Evolutionary conservation across 202 grass and related monocot species (phyloP).

Genomic region (Schoenoplectus triqueter): DNA sequence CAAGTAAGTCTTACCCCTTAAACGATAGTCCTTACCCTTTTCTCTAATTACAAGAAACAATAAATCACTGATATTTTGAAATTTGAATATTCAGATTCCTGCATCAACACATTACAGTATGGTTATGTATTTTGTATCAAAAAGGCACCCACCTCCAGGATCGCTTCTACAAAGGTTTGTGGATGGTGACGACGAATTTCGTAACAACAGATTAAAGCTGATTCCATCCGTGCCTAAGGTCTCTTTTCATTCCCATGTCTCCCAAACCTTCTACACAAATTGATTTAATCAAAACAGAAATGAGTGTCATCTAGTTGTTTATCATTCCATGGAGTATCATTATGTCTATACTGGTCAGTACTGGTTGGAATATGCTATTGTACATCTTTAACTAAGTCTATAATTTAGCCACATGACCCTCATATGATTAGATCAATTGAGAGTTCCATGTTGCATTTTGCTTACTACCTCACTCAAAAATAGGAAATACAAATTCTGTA

Average conservation of each 20-base stretch:
- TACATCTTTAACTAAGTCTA: not conserved
- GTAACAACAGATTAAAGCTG: conserved; percentile 90
- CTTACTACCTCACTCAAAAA: conserved; percentile 3
- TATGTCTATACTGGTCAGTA: not conserved
- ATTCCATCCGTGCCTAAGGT: conserved; percentile 92
- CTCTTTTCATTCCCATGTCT: conserved; percentile 1
- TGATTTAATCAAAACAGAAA: not conserved
- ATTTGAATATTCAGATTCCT: conserved; percentile 67
- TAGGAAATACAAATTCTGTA: conserved; percentile 36
- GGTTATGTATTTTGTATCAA: conserved; percentile 83
- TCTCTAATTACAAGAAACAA: conserved; percentile 10
- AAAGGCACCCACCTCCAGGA: conserved; percentile 55
- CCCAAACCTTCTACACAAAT: not conserved
- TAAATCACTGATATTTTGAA: not conserved
- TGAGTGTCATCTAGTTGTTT: conserved; percentile 1
- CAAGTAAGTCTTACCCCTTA: conserved; percentile 57
- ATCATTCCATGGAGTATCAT: conserved; percentile 4
- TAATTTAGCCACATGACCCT: conserved; percentile 4
- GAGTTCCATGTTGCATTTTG: conserved; percentile 9
- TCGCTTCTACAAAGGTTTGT: conserved; percentile 91
- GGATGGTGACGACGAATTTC: conserved; percentile 92
- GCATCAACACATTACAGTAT: conserved; percentile 90
- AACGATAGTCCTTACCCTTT: not conserved
- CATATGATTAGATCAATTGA: conserved; percentile 8
- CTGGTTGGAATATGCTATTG: not conserved